Conservation (phyloP, 306 rosid species). For the Ammopiptanthus mongolicus region DNA sequence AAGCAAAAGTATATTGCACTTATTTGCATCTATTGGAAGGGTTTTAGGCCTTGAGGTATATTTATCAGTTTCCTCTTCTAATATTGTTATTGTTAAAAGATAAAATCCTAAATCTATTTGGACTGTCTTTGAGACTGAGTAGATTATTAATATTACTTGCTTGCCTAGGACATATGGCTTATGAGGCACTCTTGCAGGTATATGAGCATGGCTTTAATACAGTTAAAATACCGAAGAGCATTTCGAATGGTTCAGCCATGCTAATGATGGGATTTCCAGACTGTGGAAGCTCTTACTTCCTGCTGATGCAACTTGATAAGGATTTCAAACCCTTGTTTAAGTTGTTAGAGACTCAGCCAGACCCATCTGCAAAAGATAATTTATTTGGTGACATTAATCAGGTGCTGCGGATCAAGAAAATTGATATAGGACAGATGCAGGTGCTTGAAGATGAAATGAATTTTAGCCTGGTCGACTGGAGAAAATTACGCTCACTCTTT, state of each 20-base stretch:
- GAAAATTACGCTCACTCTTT: conserved; percentile 48
- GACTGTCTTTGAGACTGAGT: conserved; percentile 11
- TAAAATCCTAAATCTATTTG: not conserved
- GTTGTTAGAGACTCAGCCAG: conserved; percentile 76
- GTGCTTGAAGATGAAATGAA: conserved; percentile 90
- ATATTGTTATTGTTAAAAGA: not conserved
- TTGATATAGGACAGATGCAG: conserved; percentile 80
- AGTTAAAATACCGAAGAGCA: conserved; percentile 67
- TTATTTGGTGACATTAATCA: conserved; percentile 53
- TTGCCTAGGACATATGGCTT: conserved; percentile 19
- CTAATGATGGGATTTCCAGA: conserved; percentile 96
- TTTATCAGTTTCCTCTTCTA: conserved; percentile 2
- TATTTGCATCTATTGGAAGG: conserved; percentile 86
- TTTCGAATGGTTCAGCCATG: conserved; percentile 63
- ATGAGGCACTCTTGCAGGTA: conserved; percentile 54
- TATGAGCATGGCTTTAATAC: conserved; percentile 74
- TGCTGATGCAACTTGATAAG: conserved; percentile 88
- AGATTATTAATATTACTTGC: not conserved
- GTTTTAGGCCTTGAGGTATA: conserved; percentile 91
- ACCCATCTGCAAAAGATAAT: conserved; percentile 54
- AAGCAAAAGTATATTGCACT: conserved; percentile 84
- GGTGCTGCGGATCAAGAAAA: conserved; percentile 62
- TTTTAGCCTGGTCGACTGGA: conserved; percentile 73
- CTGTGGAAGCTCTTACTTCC: conserved; percentile 77
- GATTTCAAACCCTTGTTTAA: conserved; percentile 85